Evolutionary conservation across 352 stramenopile genomes (phyloP).

Genomic region (Phytophthora ohioensis): DNA sequence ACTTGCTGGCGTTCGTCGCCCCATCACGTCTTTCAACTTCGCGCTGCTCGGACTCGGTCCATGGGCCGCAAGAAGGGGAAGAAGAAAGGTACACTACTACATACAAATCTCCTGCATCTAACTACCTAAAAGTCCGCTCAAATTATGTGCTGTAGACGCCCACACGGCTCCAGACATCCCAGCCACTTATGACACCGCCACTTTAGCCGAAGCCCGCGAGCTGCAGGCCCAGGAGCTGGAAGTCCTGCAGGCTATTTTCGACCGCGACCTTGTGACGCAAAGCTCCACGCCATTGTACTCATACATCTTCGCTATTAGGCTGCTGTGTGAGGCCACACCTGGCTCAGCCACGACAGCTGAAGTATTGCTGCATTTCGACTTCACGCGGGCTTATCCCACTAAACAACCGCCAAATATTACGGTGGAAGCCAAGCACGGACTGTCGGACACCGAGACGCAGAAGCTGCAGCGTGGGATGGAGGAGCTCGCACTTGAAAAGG

Average conservation of each 20-base stretch:
- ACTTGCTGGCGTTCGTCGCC: background rate
- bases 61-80: slow-evolving; percentile 87
- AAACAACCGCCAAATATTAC: slow-evolving; percentile 70
- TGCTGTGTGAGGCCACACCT: slow-evolving; percentile 61
- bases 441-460: slow-evolving; percentile 74
- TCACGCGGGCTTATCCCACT: slow-evolving; percentile 73
- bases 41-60: slow-evolving; percentile 16
- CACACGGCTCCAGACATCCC: slow-evolving; percentile 8
- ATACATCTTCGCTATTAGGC: slow-evolving; percentile 85
- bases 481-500: slow-evolving; percentile 64
- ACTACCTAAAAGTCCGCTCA: slow-evolving; percentile 11
- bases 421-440: slow-evolving; percentile 72
- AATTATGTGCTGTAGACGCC: slow-evolving; percentile 19
- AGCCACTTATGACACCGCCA: slow-evolving; percentile 48
- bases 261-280: slow-evolving; percentile 72
- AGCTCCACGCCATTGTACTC: slow-evolving; percentile 83
- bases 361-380: slow-evolving; percentile 79
- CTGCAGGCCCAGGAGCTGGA: slow-evolving; percentile 85
- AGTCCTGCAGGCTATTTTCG: slow-evolving; percentile 85
- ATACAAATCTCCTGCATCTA: background rate
- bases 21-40: slow-evolving; percentile 1
- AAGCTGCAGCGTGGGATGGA: slow-evolving; percentile 68
- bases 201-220: slow-evolving; percentile 59
- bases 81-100: slow-evolving; percentile 56
- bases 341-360: slow-evolving; percentile 59